Evolutionary conservation across 768 basidiomycete species (phyloP).

Genomic region (Podaxis rugospora): DNA sequence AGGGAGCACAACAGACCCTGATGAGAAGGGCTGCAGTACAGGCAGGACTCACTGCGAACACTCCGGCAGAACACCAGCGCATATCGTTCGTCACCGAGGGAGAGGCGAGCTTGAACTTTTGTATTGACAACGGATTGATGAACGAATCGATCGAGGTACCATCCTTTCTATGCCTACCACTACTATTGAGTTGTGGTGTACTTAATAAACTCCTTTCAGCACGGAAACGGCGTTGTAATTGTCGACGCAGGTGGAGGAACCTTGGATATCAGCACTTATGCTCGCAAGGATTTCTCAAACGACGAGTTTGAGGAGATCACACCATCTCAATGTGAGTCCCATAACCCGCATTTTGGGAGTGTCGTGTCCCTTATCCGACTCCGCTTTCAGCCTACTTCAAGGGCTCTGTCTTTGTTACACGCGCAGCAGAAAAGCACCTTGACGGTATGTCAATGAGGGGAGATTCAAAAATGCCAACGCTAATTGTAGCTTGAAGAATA

Average conservation of each 20-base stretch:
- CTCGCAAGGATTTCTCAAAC: conserved; percentile 14
- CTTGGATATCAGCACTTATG: conserved; percentile 52
- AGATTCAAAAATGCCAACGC: not conserved
- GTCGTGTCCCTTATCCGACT: no score
- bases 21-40: conserved; percentile 49
- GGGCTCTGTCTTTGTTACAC: conserved; percentile 45
- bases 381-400: conserved; percentile 31
- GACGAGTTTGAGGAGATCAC: conserved; percentile 39
- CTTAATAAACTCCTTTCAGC: not conserved
- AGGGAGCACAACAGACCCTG: conserved; percentile 47
- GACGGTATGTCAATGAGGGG: conserved; percentile 20
- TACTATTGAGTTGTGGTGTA: not conserved
- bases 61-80: conserved; percentile 30
- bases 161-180: not conserved
- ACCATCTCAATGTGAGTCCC: conserved; percentile 30
- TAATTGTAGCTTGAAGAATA: conserved; percentile 20
- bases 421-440: conserved; percentile 29
- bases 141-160: conserved; percentile 17
- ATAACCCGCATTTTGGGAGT: not conserved
- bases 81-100: conserved; percentile 58
- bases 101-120: conserved; percentile 57
- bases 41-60: conserved; percentile 46
- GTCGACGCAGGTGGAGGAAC: conserved; percentile 64
- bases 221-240: conserved; percentile 17
- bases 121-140: conserved; percentile 38